These are phyloP conservation scores for Mucor ambiguus DNA, from an alignment of 371 early-diverging fungal species.

Conservation along the genomic window DNA sequence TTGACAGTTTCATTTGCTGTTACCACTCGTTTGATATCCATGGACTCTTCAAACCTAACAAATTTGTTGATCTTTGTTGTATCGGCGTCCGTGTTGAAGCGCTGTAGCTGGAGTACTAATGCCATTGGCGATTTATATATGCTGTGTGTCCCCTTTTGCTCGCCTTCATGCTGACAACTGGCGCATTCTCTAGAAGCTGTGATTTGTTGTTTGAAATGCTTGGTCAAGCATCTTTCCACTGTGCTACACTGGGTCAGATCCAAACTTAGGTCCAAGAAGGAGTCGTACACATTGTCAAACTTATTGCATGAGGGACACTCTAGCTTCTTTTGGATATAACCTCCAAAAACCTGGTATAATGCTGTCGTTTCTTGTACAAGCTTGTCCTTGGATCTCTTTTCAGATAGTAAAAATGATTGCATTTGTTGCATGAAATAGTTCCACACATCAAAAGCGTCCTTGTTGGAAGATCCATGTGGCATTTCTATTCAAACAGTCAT, in stretches of 20 bases:
- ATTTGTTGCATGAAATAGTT: constrained; percentile 70
- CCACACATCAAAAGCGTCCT: constrained; percentile 86
- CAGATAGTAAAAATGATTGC: constrained; percentile 35
- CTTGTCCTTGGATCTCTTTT: constrained; percentile 59
- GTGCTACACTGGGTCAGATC: constrained; percentile 68
- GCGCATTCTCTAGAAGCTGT: constrained; percentile 24
- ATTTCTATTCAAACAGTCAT: constrained; percentile 69
- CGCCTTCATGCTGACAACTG: constrained; percentile 55
- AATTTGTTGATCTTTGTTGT: constrained; percentile 53
- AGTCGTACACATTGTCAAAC: constrained; percentile 69
- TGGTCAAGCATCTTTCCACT: constrained; percentile 51
- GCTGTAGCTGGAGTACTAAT: constrained; percentile 76
- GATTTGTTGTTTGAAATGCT: constrained; percentile 19
- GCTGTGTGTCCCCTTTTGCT: constrained; percentile 65
- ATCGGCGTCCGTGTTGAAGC: constrained; percentile 68
- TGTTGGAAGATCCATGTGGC: constrained; percentile 69
- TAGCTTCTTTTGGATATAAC: constrained; percentile 73
- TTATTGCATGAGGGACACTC: constrained; percentile 73
- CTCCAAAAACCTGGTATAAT: constrained; percentile 83
- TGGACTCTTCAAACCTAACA: constrained; percentile 47
- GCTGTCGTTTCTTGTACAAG: constrained; percentile 78
- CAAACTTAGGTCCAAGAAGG: constrained; percentile 73
- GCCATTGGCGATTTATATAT: constrained; percentile 69
- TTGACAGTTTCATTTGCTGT: constrained; percentile 37
- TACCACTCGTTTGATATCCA: constrained; percentile 42